Evolutionary conservation across 139 green algal species (phyloP).

Genomic region (Pleodorina starrii): DNA sequence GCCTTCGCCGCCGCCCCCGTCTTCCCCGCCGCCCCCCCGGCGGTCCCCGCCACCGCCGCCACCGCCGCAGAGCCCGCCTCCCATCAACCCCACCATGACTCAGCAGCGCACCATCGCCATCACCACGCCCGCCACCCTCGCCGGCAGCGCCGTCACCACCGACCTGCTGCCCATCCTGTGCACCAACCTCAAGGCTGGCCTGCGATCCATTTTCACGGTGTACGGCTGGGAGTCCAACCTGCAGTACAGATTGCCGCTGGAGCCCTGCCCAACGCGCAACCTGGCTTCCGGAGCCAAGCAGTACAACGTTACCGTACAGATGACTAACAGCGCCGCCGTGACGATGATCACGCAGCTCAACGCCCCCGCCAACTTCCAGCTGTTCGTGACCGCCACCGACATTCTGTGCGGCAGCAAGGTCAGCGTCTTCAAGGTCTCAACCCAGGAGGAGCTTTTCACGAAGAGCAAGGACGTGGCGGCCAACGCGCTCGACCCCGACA

Average conservation of each 20-base stretch:
- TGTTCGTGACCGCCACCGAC: slow-evolving; percentile 32
- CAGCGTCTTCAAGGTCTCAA: background rate
- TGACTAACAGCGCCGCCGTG: background rate
- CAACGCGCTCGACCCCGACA: background rate
- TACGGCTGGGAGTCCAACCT: slow-evolving; percentile 10
- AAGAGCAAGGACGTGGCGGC: background rate
- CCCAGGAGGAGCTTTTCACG: slow-evolving; percentile 22
- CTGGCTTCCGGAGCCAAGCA: background rate
- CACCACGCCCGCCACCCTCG: background rate
- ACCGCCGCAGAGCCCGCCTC: background rate
- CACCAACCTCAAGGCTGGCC: background rate
- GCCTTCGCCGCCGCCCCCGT: slow-evolving; percentile 8
- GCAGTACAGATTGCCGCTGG: background rate
- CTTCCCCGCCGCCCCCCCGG: background rate
- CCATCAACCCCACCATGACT: background rate
- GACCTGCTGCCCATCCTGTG: background rate
- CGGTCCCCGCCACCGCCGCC: background rate
- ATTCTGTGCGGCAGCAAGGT: slow-evolving; percentile 12
- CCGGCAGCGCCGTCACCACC: background rate
- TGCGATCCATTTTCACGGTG: slow-evolving; percentile 6
- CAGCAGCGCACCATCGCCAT: slow-evolving; percentile 29
- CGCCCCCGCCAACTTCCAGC: background rate
- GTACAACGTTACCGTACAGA: slow-evolving; percentile 30
- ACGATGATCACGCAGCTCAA: background rate
- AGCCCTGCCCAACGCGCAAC: background rate